Base-by-base conservation (phyloP, 805 yeast species). In the Suhomyces sp. region DNA sequence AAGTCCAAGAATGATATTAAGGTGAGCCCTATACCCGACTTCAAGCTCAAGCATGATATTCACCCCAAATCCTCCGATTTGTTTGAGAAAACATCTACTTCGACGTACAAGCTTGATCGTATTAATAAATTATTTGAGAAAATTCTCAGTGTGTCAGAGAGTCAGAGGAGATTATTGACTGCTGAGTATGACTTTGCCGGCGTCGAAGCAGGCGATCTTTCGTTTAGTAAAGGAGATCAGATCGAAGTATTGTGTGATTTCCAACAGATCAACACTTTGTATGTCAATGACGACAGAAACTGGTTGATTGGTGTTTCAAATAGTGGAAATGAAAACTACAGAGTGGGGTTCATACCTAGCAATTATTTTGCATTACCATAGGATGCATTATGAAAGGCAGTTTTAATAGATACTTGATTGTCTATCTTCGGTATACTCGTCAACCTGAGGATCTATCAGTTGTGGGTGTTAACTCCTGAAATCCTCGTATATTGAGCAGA, bases 291-390 rank as follows among this genome's bases (percentile, higher is more conserved):
- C 8, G 47, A 54, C 4, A 39, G 35, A 8, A 55, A 56, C 33
- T 67, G 72, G 72, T 39, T 58, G 36, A 47, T 67, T 16, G 70
- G 70, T 2, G 41, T 51, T 9, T 40, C 49, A 9, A 20, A n/a
- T 8, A 37, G 33, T 21, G 18, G 33, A n/a, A 39, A 38, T 3
- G 35, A 39, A 8, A 36, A 38, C 10, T 33, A 31, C 10, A 51
- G 71, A 38, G 42, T 56, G 6, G 72, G 72, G 6, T 62, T 66
- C 42, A 65, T 60, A 7, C 72, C 72, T 11, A 39, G 38, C 15
- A 39, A 33, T 21, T 40, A 33, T 37, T 33, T 40, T 23, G 28
- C 16, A n/a, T n/a, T n/a, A n/a, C n/a, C n/a, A n/a, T n/a, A n/a
- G n/a, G n/a, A 27, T 28, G 11, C n/a, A 18, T 8, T 11, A 12